Evolutionary conservation across 805 yeast species (phyloP).

Genomic region (Sugiyamaella lignohabitans): DNA sequence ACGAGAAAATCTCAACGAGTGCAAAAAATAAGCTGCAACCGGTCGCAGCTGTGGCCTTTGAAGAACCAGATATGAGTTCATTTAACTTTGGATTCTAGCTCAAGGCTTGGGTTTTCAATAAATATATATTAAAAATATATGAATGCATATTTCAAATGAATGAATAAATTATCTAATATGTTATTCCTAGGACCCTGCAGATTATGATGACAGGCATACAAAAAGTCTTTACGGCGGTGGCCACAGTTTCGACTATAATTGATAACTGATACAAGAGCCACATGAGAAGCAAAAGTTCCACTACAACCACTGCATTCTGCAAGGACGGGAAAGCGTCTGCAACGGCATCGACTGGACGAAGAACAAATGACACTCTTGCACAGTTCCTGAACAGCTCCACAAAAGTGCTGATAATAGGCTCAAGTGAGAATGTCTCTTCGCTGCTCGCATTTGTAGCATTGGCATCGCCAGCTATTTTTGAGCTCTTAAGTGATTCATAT

Average conservation of each 20-base stretch:
- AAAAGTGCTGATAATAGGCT: slow-evolving; percentile 15
- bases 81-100: slow-evolving; percentile 47
- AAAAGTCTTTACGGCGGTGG: slow-evolving; percentile 22
- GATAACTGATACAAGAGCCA: slow-evolving; percentile 29
- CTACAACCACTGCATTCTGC: slow-evolving; percentile 21
- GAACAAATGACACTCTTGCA: slow-evolving; percentile 21
- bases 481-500: not conserved
- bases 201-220: slow-evolving; percentile 27
- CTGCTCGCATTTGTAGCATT: not conserved
- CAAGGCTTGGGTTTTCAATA: not conserved
- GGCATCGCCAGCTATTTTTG: slow-evolving; percentile 1
- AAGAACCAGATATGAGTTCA: slow-evolving; percentile 73
- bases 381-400: slow-evolving; percentile 19
- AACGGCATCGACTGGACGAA: slow-evolving; percentile 26
- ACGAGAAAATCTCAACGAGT: slow-evolving; percentile 1
- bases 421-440: slow-evolving; percentile 2
- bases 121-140: not conserved
- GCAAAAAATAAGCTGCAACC: slow-evolving; percentile 2
- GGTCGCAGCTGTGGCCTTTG: slow-evolving; percentile 32
- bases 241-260: slow-evolving; percentile 24
- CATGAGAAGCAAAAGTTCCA: slow-evolving; percentile 23
- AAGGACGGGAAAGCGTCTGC: slow-evolving; percentile 23
- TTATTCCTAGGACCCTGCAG: slow-evolving; percentile 20
- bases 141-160: not conserved
- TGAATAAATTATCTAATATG: slow-evolving; percentile 1